A percentile compares a stretch with the other conserved stretches of the same genome.
Conservation (phyloP, 2,329 filamentous ascomycete genomes). For the Sordariomycetes sp. region DNA sequence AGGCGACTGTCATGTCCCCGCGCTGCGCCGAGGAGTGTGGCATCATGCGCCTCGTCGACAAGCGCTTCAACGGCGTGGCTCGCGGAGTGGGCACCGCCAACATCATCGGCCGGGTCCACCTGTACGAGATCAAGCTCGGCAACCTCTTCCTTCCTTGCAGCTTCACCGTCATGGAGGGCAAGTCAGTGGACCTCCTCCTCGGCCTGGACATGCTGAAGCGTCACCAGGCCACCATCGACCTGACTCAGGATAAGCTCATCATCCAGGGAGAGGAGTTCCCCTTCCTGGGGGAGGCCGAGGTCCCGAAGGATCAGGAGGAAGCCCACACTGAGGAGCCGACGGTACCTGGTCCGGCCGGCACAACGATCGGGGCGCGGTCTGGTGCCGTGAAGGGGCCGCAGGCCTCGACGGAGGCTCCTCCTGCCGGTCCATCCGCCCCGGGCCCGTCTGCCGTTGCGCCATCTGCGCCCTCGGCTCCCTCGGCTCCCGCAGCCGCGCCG, state of each 20-base stretch:
- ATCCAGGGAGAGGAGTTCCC: slow-evolving; percentile 82
- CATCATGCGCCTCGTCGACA: slow-evolving; percentile 93
- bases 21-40: slow-evolving; percentile 81
- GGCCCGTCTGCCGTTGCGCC: slow-evolving; percentile 2
- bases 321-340: slow-evolving; percentile 67
- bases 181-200: slow-evolving; percentile 83
- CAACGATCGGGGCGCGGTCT: slow-evolving; percentile 70
- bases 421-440: slow-evolving; percentile 8
- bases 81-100: slow-evolving; percentile 88
- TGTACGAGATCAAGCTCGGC: slow-evolving; percentile 88
- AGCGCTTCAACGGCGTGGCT: slow-evolving; percentile 81
- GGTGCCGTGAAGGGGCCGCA: slow-evolving; percentile 54
- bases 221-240: slow-evolving; percentile 85
- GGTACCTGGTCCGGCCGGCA: slow-evolving; percentile 76
- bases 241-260: slow-evolving; percentile 70
- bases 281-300: slow-evolving; percentile 86
- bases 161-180: slow-evolving; percentile 99
- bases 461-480: slow-evolving; percentile 9
- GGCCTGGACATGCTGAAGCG: slow-evolving; percentile 95
- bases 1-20: slow-evolving; percentile 98
- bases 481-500: slow-evolving; percentile 13
- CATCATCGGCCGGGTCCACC: slow-evolving; percentile 90
- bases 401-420: slow-evolving; percentile 9
- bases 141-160: slow-evolving; percentile 78
- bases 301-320: slow-evolving; percentile 73